These are phyloP conservation scores for Histomonas meleagridis DNA, from an alignment of 208 protist genomes.

Conservation along the genomic window DNA sequence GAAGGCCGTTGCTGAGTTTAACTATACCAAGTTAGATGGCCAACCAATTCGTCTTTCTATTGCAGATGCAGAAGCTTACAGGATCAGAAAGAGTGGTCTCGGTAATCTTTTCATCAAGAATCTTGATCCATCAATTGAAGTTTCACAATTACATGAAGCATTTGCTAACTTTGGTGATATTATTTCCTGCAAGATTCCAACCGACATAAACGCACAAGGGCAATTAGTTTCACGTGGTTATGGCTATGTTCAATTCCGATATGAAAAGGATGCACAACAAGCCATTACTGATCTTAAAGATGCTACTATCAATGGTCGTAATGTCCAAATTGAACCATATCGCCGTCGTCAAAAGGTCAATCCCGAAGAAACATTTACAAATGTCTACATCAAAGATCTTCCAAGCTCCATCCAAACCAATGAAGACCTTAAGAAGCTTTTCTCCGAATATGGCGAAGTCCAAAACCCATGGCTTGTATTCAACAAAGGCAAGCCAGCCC, in stretches of 20 bases:
- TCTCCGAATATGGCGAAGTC: neutral
- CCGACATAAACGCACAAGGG: neutral
- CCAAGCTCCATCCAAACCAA: neutral
- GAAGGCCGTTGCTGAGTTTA: neutral
- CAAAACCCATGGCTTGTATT: constrained; percentile 52
- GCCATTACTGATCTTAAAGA: neutral
- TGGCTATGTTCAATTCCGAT: neutral
- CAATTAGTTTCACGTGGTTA: neutral
- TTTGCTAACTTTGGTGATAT: neutral
- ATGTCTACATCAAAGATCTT: neutral
- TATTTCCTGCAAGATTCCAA: constrained; percentile 12
- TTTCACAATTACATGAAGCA: neutral
- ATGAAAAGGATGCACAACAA: neutral
- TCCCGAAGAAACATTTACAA: neutral
- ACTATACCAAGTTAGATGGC: neutral
- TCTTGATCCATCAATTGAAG: neutral
- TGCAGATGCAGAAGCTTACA: neutral
- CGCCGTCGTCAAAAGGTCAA: neutral
- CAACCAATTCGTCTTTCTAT: neutral
- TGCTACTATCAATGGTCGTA: neutral
- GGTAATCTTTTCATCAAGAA: neutral
- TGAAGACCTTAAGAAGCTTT: neutral
- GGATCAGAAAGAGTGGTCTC: neutral
- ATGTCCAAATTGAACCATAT: neutral
- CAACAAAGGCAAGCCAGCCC: constrained; percentile 70